Conservation (phyloP, 1,284 basidiomycete species). For the Cryptococcus hybrid region DNA sequence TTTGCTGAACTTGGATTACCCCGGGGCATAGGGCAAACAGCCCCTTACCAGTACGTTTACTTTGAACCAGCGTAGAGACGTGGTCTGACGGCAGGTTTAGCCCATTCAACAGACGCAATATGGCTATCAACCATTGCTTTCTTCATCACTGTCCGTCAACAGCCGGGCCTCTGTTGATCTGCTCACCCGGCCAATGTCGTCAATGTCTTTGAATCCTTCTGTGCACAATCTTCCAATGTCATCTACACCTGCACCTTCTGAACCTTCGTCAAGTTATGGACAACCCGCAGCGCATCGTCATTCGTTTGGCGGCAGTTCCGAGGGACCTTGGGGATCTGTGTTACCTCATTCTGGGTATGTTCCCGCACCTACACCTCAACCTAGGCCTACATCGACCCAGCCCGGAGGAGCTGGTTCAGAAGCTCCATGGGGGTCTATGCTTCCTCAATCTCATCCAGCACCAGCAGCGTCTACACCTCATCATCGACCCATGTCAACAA, state of each 20-base stretch:
- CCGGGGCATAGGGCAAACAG: slow-evolving; percentile 22
- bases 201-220: slow-evolving; percentile 35
- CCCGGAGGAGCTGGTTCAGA: slow-evolving; percentile 13
- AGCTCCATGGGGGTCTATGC: slow-evolving; percentile 29
- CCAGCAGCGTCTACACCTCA: slow-evolving; percentile 23
- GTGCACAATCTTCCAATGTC: slow-evolving; percentile 16
- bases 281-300: slow-evolving; percentile 33
- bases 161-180: slow-evolving; percentile 21
- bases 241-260: slow-evolving; percentile 15
- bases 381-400: slow-evolving; percentile 23
- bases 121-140: slow-evolving; percentile 16
- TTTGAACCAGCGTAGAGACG: not conserved
- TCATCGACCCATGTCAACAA: slow-evolving; percentile 28
- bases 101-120: slow-evolving; percentile 15
- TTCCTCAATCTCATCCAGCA: slow-evolving; percentile 28
- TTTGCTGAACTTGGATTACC: slow-evolving; percentile 43
- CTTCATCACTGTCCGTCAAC: slow-evolving; percentile 4
- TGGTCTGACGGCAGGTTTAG: not conserved
- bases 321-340: slow-evolving; percentile 34
- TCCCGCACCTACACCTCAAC: slow-evolving; percentile 16
- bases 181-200: slow-evolving; percentile 35
- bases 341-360: slow-evolving; percentile 26
- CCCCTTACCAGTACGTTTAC: slow-evolving; percentile 16
- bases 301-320: slow-evolving; percentile 25
- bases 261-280: slow-evolving; percentile 2